A percentile compares a stretch with the other conserved stretches of the same genome.
These are phyloP conservation scores for Oligophagozyma castellii DNA, from an alignment of 1,139 yeast genomes.

Conservation along the genomic window DNA sequence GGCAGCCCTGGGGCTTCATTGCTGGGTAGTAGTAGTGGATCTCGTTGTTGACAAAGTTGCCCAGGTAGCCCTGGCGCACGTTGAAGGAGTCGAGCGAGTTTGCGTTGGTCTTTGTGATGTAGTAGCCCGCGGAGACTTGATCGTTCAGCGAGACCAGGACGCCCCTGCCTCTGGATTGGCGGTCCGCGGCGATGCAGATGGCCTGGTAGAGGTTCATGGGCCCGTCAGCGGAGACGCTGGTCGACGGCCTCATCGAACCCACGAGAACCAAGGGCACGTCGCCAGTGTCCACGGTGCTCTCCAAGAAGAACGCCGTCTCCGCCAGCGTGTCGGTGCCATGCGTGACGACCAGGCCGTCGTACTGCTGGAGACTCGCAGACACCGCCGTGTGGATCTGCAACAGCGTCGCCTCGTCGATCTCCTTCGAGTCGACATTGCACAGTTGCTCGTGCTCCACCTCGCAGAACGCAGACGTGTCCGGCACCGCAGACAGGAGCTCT, in stretches of 20 bases:
- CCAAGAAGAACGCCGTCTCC: conserved; percentile 57
- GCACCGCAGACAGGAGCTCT: conserved; percentile 43
- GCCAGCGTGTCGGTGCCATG: conserved; percentile 67
- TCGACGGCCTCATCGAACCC: conserved; percentile 63
- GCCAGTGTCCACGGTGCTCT: conserved; percentile 40
- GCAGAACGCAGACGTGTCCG: conserved; percentile 46
- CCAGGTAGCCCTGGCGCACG: conserved; percentile 57
- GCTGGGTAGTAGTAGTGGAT: conserved; percentile 55
- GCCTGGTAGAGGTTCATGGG: conserved; percentile 64
- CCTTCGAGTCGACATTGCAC: conserved; percentile 52
- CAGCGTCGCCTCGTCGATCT: conserved; percentile 33
- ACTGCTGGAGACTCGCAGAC: conserved; percentile 28
- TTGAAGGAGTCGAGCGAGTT: conserved; percentile 58
- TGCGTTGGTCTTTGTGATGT: conserved; percentile 57
- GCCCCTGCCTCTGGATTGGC: conserved; percentile 41
- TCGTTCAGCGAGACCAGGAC: conserved; percentile 53
- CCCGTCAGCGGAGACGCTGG: conserved; percentile 58
- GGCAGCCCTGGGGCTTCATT: conserved; percentile 40
- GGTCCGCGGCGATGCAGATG: conserved; percentile 44
- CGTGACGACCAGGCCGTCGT: conserved; percentile 44
- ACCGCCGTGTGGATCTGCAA: conserved; percentile 31
- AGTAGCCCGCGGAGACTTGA: conserved; percentile 54
- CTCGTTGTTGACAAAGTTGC: conserved; percentile 54
- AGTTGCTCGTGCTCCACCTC: conserved; percentile 52
- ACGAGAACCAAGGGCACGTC: conserved; percentile 52